Percentiles rank a stretch among this genome's conserved stretches.
Conservation (phyloP, 1,139 yeast species). For the Suhomyces bribrorum region DNA sequence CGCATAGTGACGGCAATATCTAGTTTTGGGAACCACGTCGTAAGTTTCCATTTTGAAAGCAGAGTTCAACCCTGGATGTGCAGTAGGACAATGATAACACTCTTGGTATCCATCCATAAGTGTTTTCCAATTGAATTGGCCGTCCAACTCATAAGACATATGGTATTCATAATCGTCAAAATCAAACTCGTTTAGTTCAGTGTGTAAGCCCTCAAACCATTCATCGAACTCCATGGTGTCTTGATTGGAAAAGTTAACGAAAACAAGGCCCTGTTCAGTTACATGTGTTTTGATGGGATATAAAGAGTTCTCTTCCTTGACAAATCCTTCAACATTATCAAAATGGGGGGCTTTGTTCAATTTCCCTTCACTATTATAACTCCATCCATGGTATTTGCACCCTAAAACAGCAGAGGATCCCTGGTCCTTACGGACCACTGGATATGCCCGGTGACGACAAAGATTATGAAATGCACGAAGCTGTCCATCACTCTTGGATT, state of each 20-base stretch:
- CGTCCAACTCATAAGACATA: conserved; percentile 66
- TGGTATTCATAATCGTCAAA: conserved; percentile 62
- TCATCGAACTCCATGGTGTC: conserved; percentile 45
- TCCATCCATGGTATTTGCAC: conserved; percentile 68
- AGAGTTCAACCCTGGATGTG: conserved; percentile 58
- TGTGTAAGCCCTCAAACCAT: conserved; percentile 52
- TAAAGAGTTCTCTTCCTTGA: conserved; percentile 54
- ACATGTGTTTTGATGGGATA: conserved; percentile 56
- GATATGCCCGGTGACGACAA: conserved; percentile 65
- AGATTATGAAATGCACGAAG: conserved; percentile 63
- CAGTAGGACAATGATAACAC: conserved; percentile 67
- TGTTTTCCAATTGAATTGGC: conserved; percentile 65
- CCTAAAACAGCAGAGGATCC: conserved; percentile 61
- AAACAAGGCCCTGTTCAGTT: conserved; percentile 58
- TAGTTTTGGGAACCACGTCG: conserved; percentile 57
- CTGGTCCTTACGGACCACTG: conserved; percentile 56
- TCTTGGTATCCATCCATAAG: conserved; percentile 69
- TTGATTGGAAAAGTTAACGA: conserved; percentile 46
- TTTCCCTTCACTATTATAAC: conserved; percentile 57
- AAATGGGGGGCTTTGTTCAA: conserved; percentile 64
- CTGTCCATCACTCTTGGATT: conserved; percentile 49
- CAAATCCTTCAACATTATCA: conserved; percentile 58
- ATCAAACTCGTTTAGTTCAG: conserved; percentile 57
- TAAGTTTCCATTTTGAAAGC: conserved; percentile 67
- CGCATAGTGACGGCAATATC: conserved; percentile 75